phyloP scores from a whole-genome alignment of 2,329 filamentous ascomycete genomes.

The Ophiocordyceps camponoti-saundersi region DNA sequence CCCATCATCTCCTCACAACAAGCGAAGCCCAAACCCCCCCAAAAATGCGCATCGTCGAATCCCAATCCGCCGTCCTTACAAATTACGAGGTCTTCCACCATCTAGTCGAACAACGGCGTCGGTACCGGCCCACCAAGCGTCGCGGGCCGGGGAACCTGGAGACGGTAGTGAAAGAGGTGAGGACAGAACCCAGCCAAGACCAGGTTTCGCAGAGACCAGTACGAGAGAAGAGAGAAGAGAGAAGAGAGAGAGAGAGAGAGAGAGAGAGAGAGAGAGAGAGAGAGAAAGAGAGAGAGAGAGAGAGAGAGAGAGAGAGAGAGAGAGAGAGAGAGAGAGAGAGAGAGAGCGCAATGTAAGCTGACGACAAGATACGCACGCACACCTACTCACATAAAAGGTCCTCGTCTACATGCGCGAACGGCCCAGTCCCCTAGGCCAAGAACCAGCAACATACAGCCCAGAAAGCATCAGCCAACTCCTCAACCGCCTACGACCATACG shows the following conservation, averaged over 20 bases:
- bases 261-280: no score
- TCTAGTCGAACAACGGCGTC: constrained; percentile 35
- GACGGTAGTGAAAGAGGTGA: constrained; percentile 43
- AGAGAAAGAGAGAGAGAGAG: no score
- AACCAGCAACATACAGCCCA: constrained; percentile 34
- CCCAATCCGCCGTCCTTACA: constrained; percentile 51
- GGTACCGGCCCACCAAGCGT: constrained; percentile 32
- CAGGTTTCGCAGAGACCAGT: constrained; percentile 15
- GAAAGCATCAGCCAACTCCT: constrained; percentile 35
- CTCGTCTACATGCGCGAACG: constrained; percentile 39
- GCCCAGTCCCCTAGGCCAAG: constrained; percentile 38
- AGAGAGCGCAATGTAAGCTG: no score
- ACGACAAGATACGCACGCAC: no score
- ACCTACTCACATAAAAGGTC: no score
- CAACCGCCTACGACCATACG: constrained; percentile 34
- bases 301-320: no score
- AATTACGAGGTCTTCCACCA: constrained; percentile 61
- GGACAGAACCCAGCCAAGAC: no score
- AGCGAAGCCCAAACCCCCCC: not conserved
- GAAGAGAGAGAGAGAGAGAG: no score
- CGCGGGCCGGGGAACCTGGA: constrained; percentile 40
- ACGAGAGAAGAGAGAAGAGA: no score
- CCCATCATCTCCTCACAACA: not conserved
- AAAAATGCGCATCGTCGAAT: constrained; percentile 52
- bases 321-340: no score